Percentiles rank a stretch among this genome's conserved stretches.
phyloP scores from a whole-genome alignment of 2,329 filamentous ascomycete species.

The Fonsecaea multimorphosa region DNA sequence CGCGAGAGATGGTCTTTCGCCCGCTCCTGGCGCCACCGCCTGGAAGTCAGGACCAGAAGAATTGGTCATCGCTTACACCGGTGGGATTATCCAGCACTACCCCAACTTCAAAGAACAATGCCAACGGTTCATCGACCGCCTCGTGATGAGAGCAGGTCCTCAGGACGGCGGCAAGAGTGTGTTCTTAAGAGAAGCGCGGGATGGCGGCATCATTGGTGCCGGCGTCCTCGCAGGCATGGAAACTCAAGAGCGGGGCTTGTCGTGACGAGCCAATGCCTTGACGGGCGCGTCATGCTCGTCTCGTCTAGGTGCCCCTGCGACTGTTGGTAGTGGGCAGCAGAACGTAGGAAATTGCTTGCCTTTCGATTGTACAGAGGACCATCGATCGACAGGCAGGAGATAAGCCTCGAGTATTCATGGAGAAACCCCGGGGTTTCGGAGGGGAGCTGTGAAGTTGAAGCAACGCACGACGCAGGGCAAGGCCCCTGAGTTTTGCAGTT shows the following conservation, averaged over 20 bases:
- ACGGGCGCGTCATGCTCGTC: neutral
- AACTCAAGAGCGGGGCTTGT: slow-evolving; percentile 12
- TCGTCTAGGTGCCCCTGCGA: neutral
- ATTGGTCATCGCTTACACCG: slow-evolving; percentile 78
- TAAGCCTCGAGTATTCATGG: slow-evolving; percentile 6
- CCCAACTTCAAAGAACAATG: slow-evolving; percentile 74
- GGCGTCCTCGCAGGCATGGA: slow-evolving; percentile 60
- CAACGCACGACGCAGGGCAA: slow-evolving; percentile 1
- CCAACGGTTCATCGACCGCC: slow-evolving; percentile 68
- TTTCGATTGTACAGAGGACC: neutral
- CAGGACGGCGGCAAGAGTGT: slow-evolving; percentile 57
- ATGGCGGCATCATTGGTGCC: slow-evolving; percentile 63
- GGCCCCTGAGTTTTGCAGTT: slow-evolving; percentile 4
- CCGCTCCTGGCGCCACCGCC: slow-evolving; percentile 37
- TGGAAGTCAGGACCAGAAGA: slow-evolving; percentile 57
- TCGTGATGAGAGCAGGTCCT: slow-evolving; percentile 55
- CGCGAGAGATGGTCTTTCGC: slow-evolving; percentile 29
- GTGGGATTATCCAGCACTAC: slow-evolving; percentile 80
- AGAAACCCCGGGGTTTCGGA: neutral
- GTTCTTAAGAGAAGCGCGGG: slow-evolving; percentile 58
- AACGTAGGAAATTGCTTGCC: neutral
- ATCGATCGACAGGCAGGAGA: slow-evolving; percentile 7
- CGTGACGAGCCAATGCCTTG: slow-evolving; percentile 3
- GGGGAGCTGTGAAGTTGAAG: neutral
- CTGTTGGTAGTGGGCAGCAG: neutral